These are phyloP conservation scores for Podaxis sp. DNA, from an alignment of 768 basidiomycete species.

Conservation along the genomic window DNA sequence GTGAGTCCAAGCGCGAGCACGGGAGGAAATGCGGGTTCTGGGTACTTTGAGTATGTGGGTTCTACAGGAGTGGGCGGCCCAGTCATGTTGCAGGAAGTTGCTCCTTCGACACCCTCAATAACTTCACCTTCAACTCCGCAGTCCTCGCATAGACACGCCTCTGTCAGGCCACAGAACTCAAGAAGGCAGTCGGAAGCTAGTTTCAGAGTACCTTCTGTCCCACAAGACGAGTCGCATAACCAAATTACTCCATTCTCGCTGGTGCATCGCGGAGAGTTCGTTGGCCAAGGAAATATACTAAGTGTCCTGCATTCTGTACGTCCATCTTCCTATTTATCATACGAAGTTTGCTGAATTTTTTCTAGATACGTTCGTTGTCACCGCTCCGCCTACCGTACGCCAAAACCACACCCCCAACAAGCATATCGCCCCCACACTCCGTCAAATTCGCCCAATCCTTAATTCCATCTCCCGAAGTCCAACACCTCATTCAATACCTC, in stretches of 20 bases:
- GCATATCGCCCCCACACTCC: neutral
- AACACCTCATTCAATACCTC: constrained; percentile 34
- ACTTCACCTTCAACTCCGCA: neutral
- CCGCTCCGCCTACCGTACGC: constrained; percentile 38
- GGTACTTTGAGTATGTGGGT: neutral
- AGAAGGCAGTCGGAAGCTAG: constrained; percentile 1
- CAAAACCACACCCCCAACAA: constrained; percentile 31
- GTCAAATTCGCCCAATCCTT: constrained; percentile 2
- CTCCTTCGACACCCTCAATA: neutral
- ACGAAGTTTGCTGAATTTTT: neutral
- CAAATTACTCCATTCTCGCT: constrained; percentile 41
- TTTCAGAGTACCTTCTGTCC: neutral
- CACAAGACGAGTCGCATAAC: constrained; percentile 5
- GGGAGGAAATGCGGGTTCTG: neutral
- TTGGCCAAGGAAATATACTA: constrained; percentile 47
- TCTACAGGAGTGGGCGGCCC: neutral
- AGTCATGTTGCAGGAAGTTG: neutral
- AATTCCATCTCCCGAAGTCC: constrained; percentile 22
- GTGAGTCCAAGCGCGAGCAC: neutral
- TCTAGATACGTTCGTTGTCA: constrained; percentile 35
- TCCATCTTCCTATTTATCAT: neutral
- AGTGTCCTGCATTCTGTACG: constrained; percentile 47
- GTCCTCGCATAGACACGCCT: neutral
- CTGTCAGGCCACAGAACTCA: neutral
- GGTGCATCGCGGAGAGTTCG: constrained; percentile 48